These are phyloP conservation scores for Dactylellina parvicollis DNA, from an alignment of 2,329 filamentous ascomycete genomes.

Conservation along the genomic window DNA sequence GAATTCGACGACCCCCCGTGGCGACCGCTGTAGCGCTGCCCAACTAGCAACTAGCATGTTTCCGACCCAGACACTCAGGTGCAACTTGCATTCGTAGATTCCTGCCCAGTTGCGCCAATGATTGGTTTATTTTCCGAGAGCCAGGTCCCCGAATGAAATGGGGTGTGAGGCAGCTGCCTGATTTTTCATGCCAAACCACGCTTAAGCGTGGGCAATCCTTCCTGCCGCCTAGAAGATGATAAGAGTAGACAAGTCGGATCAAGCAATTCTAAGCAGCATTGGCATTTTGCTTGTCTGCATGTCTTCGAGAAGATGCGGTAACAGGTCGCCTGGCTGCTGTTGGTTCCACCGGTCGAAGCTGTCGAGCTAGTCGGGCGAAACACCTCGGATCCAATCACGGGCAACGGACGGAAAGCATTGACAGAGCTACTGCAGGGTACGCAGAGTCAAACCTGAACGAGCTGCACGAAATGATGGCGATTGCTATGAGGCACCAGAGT, in stretches of 20 bases:
- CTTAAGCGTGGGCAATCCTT: no score
- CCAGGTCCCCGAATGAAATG: slow-evolving; percentile 35
- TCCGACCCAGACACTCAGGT: slow-evolving; percentile 49
- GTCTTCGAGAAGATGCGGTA: slow-evolving; percentile 34
- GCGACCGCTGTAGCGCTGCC: no score
- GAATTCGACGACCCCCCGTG: slow-evolving; percentile 7
- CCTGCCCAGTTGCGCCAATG: not conserved
- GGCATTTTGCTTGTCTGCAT: slow-evolving; percentile 26
- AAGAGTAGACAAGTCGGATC: slow-evolving; percentile 39
- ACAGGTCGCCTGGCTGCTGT: slow-evolving; percentile 36
- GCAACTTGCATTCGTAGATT: slow-evolving; percentile 22
- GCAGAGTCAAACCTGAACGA: not conserved
- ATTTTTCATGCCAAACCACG: slow-evolving; percentile 38
- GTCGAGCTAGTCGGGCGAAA: slow-evolving; percentile 5
- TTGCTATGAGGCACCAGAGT: slow-evolving; percentile 10
- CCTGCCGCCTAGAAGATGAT: slow-evolving; percentile 53
- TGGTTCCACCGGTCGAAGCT: not conserved
- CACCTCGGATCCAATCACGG: slow-evolving; percentile 20
- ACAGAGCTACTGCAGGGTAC: slow-evolving; percentile 21
- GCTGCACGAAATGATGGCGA: not conserved
- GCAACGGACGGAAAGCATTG: not conserved
- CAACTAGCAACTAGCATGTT: no score
- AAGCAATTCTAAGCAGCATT: slow-evolving; percentile 50
- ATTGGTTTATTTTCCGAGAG: slow-evolving; percentile 49
- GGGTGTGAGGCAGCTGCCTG: slow-evolving; percentile 50